Evolutionary conservation across 805 yeast genomes (phyloP).

Genomic region (Hyphopichia homilentoma): DNA sequence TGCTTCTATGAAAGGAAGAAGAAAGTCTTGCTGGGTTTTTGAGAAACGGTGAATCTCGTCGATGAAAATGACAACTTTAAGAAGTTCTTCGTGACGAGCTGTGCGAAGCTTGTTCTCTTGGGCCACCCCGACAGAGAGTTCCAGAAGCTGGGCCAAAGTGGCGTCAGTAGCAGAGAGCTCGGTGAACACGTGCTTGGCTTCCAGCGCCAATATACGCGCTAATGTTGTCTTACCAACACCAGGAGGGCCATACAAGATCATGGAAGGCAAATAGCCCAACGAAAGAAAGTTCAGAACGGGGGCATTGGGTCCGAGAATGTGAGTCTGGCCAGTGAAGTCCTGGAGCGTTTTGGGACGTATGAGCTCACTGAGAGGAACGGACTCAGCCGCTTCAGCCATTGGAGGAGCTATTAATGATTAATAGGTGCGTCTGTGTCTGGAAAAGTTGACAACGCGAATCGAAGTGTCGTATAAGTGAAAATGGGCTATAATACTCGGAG

Average conservation of each 20-base stretch:
- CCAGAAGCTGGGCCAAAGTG: constrained; percentile 62
- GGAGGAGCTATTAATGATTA: too few species aligned
- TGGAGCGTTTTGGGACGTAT: constrained; percentile 71
- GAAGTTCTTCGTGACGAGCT: constrained; percentile 14
- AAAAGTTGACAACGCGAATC: too few species aligned
- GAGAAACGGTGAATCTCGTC: constrained; percentile 93
- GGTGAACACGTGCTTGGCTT: constrained; percentile 55
- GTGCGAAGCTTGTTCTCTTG: constrained; percentile 44
- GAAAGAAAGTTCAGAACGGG: constrained; percentile 61
- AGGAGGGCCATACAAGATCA: constrained; percentile 93
- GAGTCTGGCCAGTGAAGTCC: constrained; percentile 83
- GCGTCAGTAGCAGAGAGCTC: constrained; percentile 85
- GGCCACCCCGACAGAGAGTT: constrained; percentile 48
- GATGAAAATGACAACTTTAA: constrained; percentile 58
- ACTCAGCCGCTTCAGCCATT: too few species aligned
- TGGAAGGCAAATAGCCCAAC: constrained; percentile 70
- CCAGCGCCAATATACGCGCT: constrained; percentile 59
- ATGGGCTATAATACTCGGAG: too few species aligned
- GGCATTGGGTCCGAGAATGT: constrained; percentile 61
- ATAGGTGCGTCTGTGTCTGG: too few species aligned
- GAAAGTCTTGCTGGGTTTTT: constrained; percentile 82
- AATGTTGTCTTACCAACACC: constrained; percentile 94
- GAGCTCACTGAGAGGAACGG: constrained; percentile 65
- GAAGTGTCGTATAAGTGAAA: too few species aligned
- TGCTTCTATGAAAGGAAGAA: constrained; percentile 78